Evolutionary conservation across 768 basidiomycete species (phyloP).

Genomic region (Hygrophoropsis aurantiaca): DNA sequence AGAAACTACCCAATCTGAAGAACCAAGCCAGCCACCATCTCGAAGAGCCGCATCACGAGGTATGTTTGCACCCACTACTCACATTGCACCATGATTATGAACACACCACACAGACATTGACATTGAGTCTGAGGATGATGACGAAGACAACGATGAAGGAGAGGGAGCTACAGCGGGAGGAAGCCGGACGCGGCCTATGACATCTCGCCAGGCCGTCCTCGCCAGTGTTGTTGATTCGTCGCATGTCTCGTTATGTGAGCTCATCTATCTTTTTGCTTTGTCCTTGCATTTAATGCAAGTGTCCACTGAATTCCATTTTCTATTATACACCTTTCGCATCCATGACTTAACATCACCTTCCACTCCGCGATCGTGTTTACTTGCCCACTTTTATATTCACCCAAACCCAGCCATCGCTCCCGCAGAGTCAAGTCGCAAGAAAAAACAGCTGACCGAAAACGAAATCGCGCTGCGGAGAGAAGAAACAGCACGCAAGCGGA

Average conservation of each 20-base stretch:
- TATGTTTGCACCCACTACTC: constrained; percentile 2
- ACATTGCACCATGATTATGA: too few relatives aligned
- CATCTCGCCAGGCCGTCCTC: constrained; percentile 67
- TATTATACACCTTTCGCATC: too few relatives aligned
- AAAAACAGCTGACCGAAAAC: constrained; percentile 67
- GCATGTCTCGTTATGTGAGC: constrained; percentile 64
- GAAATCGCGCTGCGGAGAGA: constrained; percentile 75
- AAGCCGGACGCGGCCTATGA: constrained; percentile 41
- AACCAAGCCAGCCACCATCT: constrained; percentile 21
- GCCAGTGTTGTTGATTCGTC: constrained; percentile 67
- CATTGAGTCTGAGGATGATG: constrained; percentile 41
- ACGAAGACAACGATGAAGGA: constrained; percentile 41
- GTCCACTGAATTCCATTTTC: too few relatives aligned
- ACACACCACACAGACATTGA: constrained; percentile 30
- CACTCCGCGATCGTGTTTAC: too few relatives aligned
- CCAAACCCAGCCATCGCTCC: not conserved
- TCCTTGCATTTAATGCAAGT: too few relatives aligned
- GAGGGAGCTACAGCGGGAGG: constrained; percentile 6
- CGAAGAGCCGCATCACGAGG: constrained; percentile 25
- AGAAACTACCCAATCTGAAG: constrained; percentile 17
- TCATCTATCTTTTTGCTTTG: too few relatives aligned
- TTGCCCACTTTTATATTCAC: too few relatives aligned
- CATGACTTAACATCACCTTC: too few relatives aligned
- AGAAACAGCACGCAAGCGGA: constrained; percentile 81
- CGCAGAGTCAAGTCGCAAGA: constrained; percentile 38